Base-by-base conservation (phyloP, 192 early-diverging fungal genomes). In the Coemansia sp. region DNA sequence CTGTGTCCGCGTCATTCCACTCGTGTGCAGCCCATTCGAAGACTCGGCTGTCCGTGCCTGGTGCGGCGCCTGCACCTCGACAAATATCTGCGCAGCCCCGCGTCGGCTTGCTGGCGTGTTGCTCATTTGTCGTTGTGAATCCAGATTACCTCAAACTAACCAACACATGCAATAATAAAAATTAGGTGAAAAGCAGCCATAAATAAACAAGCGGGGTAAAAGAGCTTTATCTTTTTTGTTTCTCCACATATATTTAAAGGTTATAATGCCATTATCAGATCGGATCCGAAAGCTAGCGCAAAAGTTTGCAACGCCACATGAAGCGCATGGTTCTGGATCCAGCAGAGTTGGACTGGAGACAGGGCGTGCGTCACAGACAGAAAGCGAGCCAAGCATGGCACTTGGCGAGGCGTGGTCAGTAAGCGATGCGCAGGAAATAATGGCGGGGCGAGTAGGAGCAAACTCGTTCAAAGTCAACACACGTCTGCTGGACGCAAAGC, bases 241-340 rank as follows among this genome's bases (percentile, higher is more conserved):
- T 8, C 32, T 35, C 32, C 2, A 8, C 32, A 35, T 23, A 51
- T 23, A 51, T 51, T 51, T 51, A 51, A 17, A n/a, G 22, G 7
- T 22, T 23, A 54, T 22, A 22, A 72, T 66, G 70, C 65, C 70
- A n/a, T 56, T 73, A 32, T 73, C 70, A 22, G 70, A 73, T 6
- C 64, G 65, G 27, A 73, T 73, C 54, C 51, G 60, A 45, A 61
- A 57, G 17, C 56, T 73, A 4, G 70, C 65, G 0, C 52, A 62
- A 41, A 66, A 45, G 64, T 73, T 66, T 22, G 57, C 22, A 15
- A 10, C 27, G 12, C 52, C 52, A 14, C 23, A 54, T 7, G 2
- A 54, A 15, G 24, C 17, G 10, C 52, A 23, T 54, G 41, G 25
- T 14, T 23, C 52, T 27, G 52, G 7, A 14, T 4, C 52, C 21